phyloP scores from a whole-genome alignment of 2,329 filamentous ascomycete species.

The Penicillium sp. region DNA sequence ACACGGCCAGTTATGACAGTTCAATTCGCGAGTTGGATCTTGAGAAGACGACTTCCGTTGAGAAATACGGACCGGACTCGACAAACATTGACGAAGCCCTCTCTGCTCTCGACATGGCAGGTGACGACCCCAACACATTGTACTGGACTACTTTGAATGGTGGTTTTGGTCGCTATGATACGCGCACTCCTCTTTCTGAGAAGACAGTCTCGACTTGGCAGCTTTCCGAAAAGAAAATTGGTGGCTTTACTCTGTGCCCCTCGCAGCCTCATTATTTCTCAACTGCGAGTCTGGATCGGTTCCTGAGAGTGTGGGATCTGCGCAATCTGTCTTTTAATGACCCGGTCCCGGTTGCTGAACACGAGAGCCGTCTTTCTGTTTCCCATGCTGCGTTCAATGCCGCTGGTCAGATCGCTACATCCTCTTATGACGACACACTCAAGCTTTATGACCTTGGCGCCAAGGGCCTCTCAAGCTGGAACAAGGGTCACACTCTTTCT shows the following conservation, averaged over 20 bases:
- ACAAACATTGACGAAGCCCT: constrained; percentile 71
- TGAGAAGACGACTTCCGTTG: constrained; percentile 71
- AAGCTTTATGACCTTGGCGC: constrained; percentile 80
- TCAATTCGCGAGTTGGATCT: constrained; percentile 86
- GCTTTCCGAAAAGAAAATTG: constrained; percentile 89
- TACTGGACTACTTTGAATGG: constrained; percentile 88
- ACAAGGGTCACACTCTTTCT: constrained; percentile 56
- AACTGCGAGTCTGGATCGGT: constrained; percentile 86
- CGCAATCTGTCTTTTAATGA: constrained; percentile 66
- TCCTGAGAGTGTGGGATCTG: constrained; percentile 88
- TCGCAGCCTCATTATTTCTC: constrained; percentile 76
- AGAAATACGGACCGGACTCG: constrained; percentile 75
- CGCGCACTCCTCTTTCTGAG: constrained; percentile 56
- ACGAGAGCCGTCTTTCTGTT: constrained; percentile 78
- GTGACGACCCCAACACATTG: constrained; percentile 67
- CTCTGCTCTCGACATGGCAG: constrained; percentile 77
- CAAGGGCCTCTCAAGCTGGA: constrained; percentile 59
- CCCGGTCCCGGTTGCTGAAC: constrained; percentile 74
- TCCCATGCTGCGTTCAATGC: constrained; percentile 89
- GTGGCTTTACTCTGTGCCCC: constrained; percentile 84
- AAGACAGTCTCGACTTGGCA: constrained; percentile 66
- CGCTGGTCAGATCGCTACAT: constrained; percentile 81
- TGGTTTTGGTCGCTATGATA: constrained; percentile 75
- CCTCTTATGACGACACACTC: constrained; percentile 90
- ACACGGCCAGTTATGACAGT: constrained; percentile 87